These are phyloP conservation scores for Inonotus obliquus DNA, from an alignment of 1,284 basidiomycete genomes.

Conservation along the genomic window DNA sequence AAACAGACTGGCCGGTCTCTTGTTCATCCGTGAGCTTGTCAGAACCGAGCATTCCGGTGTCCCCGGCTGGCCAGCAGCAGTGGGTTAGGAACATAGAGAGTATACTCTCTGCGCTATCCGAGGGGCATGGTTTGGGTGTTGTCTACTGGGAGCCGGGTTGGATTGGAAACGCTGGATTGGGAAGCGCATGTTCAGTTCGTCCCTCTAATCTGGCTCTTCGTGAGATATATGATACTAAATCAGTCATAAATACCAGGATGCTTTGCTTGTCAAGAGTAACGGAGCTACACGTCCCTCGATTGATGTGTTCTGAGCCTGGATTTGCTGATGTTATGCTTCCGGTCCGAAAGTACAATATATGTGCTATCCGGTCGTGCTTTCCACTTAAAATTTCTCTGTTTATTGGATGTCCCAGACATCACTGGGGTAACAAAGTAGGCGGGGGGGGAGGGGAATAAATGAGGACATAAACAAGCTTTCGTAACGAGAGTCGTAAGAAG, in stretches of 20 bases:
- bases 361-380: too few species aligned
- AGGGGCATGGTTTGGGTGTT: conserved; percentile 41
- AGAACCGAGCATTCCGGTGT: conserved; percentile 44
- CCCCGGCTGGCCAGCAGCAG: conserved; percentile 46
- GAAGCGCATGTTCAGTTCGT: conserved; percentile 50
- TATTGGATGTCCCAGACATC: background rate
- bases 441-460: background rate
- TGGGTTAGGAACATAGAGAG: conserved; percentile 50
- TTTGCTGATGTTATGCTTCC: too few species aligned
- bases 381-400: background rate
- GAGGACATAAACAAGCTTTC: background rate
- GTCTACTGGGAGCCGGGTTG: conserved; percentile 64
- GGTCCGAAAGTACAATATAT: too few species aligned
- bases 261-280: conserved; percentile 29
- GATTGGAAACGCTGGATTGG: conserved; percentile 54
- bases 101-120: conserved; percentile 41
- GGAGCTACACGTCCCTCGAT: conserved; percentile 32
- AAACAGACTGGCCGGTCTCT: conserved; percentile 58
- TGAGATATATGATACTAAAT: background rate
- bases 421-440: background rate
- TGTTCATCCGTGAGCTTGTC: conserved; percentile 46
- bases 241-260: conserved; percentile 26
- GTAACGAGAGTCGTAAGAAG: background rate
- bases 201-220: background rate
- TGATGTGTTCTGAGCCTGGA: conserved; percentile 4